These are phyloP conservation scores for Fistulifera pelliculosa DNA, from an alignment of 108 stramenopile genomes.

Conservation along the genomic window DNA sequence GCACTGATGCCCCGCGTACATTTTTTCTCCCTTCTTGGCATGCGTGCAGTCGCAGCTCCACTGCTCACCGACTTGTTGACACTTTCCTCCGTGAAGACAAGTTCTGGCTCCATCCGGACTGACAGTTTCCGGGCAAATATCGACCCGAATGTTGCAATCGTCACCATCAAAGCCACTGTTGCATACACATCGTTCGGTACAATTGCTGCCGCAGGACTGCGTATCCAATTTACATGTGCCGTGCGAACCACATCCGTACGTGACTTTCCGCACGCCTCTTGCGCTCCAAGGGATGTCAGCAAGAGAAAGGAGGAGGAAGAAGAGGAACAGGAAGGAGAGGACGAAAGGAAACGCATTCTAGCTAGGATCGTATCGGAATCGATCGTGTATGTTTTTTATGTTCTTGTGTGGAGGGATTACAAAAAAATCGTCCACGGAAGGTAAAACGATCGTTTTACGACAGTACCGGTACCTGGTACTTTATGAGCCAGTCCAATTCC, in stretches of 20 bases:
- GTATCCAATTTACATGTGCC: not conserved
- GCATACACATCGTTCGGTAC: not conserved
- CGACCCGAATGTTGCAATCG: not conserved
- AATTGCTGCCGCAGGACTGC: not conserved
- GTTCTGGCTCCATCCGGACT: not conserved
- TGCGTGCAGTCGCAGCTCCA: not conserved
- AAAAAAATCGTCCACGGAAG: too few relatives aligned
- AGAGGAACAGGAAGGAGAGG: too few relatives aligned
- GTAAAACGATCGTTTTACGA: too few relatives aligned
- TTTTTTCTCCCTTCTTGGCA: not conserved
- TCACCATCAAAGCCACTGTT: not conserved
- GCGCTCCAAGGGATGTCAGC: too few relatives aligned
- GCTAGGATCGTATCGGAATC: too few relatives aligned
- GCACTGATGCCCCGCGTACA: constrained; percentile 1
- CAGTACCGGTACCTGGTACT: too few relatives aligned
- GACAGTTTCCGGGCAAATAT: not conserved
- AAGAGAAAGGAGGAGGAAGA: too few relatives aligned
- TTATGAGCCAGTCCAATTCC: too few relatives aligned
- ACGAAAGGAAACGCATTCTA: too few relatives aligned
- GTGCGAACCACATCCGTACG: not conserved
- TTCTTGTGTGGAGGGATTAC: too few relatives aligned
- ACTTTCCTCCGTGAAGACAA: not conserved
- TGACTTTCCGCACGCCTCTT: too few relatives aligned
- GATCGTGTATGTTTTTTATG: too few relatives aligned
- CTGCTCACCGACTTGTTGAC: not conserved